Conservation (phyloP, 345 rosid species). For the Abelmoschus esculentus region DNA sequence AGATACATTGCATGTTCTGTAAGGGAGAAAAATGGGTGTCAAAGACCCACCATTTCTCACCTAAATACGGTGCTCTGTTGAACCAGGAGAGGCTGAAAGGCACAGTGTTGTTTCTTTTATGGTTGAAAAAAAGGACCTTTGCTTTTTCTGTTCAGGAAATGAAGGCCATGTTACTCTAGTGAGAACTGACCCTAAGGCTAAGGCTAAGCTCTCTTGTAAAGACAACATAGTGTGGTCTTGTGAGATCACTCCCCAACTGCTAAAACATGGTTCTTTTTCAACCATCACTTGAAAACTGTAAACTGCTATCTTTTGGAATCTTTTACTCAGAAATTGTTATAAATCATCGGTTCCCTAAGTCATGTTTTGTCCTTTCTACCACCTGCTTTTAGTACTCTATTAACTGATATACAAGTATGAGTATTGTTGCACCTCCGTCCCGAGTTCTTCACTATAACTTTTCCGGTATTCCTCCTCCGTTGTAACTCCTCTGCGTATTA, state of each 20-base stretch:
- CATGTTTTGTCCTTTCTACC: not conserved
- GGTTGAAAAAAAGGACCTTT: too few relatives aligned
- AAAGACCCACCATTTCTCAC: conserved; percentile 41
- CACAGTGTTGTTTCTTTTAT: too few relatives aligned
- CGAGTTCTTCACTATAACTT: too few relatives aligned
- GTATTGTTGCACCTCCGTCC: too few relatives aligned
- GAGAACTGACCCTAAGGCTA: conserved; percentile 1
- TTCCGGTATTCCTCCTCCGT: too few relatives aligned
- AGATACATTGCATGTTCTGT: conserved; percentile 62
- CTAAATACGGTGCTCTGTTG: conserved; percentile 22
- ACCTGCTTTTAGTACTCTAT: not conserved
- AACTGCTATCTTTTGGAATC: conserved; percentile 10
- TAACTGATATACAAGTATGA: too few relatives aligned
- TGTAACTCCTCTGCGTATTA: too few relatives aligned
- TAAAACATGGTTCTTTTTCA: not conserved
- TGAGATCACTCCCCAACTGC: conserved; percentile 16
- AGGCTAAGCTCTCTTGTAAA: conserved; percentile 16
- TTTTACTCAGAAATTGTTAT: not conserved
- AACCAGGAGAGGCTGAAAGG: conserved; percentile 2
- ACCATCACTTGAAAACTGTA: conserved; percentile 3
- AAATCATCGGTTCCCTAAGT: not conserved
- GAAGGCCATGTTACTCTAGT: conserved; percentile 71
- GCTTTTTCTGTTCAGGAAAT: conserved; percentile 18
- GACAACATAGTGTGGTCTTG: conserved; percentile 12
- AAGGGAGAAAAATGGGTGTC: conserved; percentile 27